These are phyloP conservation scores for Syncephalastrum monosporum DNA, from an alignment of 371 early-diverging fungal species.

Conservation along the genomic window DNA sequence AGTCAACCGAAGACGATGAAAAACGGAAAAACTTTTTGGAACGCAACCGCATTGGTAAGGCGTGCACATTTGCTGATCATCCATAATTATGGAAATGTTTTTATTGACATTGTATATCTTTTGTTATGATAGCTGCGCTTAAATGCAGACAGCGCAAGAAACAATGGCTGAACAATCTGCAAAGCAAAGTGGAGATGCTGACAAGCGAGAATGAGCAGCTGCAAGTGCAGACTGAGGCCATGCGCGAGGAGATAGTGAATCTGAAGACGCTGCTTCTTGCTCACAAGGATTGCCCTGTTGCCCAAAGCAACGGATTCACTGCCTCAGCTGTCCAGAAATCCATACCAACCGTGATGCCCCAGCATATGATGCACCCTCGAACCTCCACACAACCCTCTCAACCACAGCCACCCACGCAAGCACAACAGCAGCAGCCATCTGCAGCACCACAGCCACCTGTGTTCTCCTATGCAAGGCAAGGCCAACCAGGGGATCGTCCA, in stretches of 20 bases:
- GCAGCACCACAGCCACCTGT: too few species aligned
- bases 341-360: slow-evolving; percentile 15
- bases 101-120: slow-evolving; percentile 7
- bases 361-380: slow-evolving; percentile 14
- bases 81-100: neutral
- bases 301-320: slow-evolving; percentile 62
- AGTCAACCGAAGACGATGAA: slow-evolving; percentile 55
- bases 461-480: too few species aligned
- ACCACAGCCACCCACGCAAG: slow-evolving; percentile 1
- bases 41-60: slow-evolving; percentile 76
- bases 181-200: slow-evolving; percentile 74
- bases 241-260: slow-evolving; percentile 75
- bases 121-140: slow-evolving; percentile 64
- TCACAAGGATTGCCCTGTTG: slow-evolving; percentile 76
- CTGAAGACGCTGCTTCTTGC: slow-evolving; percentile 74
- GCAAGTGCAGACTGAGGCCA: slow-evolving; percentile 58
- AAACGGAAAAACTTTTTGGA: slow-evolving; percentile 81
- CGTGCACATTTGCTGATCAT: neutral
- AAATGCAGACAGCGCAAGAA: slow-evolving; percentile 92
- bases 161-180: slow-evolving; percentile 78
- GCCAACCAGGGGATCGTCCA: too few species aligned
- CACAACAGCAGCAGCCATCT: neutral
- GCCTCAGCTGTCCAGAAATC: slow-evolving; percentile 10
- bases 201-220: slow-evolving; percentile 72
- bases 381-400: neutral